These are phyloP conservation scores for Stemphylium lycopersici DNA, from an alignment of 2,329 filamentous ascomycete genomes.

Conservation along the genomic window DNA sequence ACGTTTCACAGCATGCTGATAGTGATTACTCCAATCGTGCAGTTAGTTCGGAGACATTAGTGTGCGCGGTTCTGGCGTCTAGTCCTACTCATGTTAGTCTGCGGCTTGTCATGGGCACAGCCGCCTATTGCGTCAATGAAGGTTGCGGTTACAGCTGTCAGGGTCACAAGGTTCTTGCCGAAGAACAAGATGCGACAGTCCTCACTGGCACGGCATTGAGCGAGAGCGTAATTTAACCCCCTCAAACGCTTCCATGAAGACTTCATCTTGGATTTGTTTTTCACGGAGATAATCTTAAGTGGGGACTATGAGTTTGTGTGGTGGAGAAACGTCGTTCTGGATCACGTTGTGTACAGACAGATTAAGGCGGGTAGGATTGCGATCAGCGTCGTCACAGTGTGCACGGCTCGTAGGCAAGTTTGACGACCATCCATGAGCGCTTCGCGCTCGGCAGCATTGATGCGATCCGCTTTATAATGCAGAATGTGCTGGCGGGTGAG, in stretches of 20 bases:
- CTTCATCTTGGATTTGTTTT: not conserved
- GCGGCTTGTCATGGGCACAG: not conserved
- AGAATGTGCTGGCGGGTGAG: not conserved
- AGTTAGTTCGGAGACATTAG: not conserved
- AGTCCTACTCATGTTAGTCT: not conserved
- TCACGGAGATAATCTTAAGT: not conserved
- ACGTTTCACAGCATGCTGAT: slow-evolving; percentile 13
- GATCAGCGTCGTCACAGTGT: not conserved
- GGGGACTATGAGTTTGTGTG: not conserved
- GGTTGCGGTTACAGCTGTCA: not conserved
- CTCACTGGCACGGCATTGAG: not conserved
- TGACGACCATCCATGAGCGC: not conserved
- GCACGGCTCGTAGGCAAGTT: not conserved
- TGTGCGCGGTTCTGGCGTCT: not conserved
- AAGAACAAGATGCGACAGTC: not conserved
- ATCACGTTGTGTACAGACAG: not conserved
- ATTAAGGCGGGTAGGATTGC: not conserved
- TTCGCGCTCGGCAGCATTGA: not conserved
- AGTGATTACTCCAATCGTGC: slow-evolving; percentile 7
- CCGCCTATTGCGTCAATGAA: not conserved
- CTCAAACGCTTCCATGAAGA: not conserved
- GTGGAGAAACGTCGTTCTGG: not conserved
- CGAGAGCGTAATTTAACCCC: not conserved
- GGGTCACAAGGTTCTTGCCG: not conserved
- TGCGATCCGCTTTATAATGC: not conserved